Conservation (phyloP, 148 eudicot genomes). For the Amaranthus cruentus region DNA sequence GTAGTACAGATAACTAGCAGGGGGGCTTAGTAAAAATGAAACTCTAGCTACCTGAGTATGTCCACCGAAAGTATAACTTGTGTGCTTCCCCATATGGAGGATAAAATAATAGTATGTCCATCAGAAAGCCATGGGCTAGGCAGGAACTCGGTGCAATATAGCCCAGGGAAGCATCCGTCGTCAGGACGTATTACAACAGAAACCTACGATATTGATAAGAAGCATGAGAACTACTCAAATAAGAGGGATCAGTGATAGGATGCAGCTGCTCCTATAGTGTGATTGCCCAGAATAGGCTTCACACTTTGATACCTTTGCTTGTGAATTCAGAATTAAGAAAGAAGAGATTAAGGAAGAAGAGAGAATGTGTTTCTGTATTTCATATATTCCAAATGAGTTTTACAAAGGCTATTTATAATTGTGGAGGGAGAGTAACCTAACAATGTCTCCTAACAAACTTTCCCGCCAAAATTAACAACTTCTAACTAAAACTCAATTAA, state of each 20-base stretch:
- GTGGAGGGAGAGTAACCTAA: too few species aligned
- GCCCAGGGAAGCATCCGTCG: conserved; percentile 79
- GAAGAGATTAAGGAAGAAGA: too few species aligned
- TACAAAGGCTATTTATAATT: too few species aligned
- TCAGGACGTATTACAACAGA: conserved; percentile 82
- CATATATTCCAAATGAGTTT: too few species aligned
- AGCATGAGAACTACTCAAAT: conserved; percentile 5
- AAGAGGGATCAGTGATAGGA: background rate
- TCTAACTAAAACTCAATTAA: too few species aligned
- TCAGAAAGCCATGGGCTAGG: conserved; percentile 84
- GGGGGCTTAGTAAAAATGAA: conserved; percentile 5
- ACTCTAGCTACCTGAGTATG: conserved; percentile 49
- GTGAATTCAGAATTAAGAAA: too few species aligned
- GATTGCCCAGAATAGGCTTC: too few species aligned
- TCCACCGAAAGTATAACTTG: conserved; percentile 72
- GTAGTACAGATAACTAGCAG: background rate
- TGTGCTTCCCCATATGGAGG: conserved; percentile 80
- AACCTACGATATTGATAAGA: conserved; percentile 44
- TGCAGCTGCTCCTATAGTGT: too few species aligned
- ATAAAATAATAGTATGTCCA: conserved; percentile 68
- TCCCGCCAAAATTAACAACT: too few species aligned
- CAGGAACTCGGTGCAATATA: conserved; percentile 54
- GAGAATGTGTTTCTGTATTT: too few species aligned
- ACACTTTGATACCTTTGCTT: too few species aligned
- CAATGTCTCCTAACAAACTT: too few species aligned